Evolutionary conservation across 1,139 yeast species (phyloP).

Genomic region (Yamadazyma aaseri): DNA sequence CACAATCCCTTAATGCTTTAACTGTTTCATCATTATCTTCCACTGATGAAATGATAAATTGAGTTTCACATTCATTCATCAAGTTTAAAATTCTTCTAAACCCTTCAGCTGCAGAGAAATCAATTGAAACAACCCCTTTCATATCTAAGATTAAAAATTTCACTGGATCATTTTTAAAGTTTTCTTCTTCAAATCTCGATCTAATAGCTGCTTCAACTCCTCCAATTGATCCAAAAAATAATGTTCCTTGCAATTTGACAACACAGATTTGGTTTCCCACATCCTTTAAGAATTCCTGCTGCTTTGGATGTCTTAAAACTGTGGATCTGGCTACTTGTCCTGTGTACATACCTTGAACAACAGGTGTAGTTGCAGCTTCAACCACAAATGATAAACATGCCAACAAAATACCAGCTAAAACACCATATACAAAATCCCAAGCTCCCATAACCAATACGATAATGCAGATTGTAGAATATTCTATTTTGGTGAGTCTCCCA

Average conservation of each 20-base stretch:
- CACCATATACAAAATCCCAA: constrained; percentile 92
- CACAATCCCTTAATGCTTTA: constrained; percentile 67
- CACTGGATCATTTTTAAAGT: constrained; percentile 55
- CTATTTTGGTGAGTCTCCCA: constrained; percentile 72
- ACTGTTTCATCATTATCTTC: constrained; percentile 59
- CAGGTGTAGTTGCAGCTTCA: constrained; percentile 83
- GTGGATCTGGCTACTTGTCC: constrained; percentile 92
- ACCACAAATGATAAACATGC: constrained; percentile 92
- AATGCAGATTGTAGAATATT: constrained; percentile 76
- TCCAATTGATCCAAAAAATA: constrained; percentile 94
- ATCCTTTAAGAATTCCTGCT: constrained; percentile 77
- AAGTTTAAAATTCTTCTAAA: constrained; percentile 83
- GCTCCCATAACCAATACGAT: constrained; percentile 94
- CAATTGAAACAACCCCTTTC: constrained; percentile 77
- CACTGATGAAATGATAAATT: constrained; percentile 77
- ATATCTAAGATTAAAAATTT: constrained; percentile 82
- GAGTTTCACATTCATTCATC: constrained; percentile 66
- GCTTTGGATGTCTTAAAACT: constrained; percentile 87
- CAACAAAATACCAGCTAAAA: constrained; percentile 81
- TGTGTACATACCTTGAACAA: constrained; percentile 77
- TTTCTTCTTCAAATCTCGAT: constrained; percentile 59
- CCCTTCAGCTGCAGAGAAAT: constrained; percentile 96
- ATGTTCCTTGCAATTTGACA: constrained; percentile 79
- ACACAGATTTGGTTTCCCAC: constrained; percentile 92
- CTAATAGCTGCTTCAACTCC: constrained; percentile 80